Percentiles rank a stretch among this genome's conserved stretches.
Conservation (phyloP, 2,329 filamentous ascomycete genomes). For the Sporothrix mexicana region DNA sequence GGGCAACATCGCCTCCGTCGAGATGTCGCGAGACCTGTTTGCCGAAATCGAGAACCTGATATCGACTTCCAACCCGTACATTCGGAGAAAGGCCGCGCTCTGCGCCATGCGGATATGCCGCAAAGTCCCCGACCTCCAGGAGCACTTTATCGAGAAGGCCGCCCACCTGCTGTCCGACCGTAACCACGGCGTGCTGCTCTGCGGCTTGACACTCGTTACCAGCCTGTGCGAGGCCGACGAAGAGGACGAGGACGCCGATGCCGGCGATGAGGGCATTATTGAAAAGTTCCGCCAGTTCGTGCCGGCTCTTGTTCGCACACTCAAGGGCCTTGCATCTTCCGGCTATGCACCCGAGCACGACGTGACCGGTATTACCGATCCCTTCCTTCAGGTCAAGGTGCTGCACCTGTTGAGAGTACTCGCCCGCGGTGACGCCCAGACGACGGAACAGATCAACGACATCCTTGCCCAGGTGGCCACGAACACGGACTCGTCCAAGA, state of each 20-base stretch:
- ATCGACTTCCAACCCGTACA: conserved; percentile 96
- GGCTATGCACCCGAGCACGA: conserved; percentile 98
- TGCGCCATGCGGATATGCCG: conserved; percentile 99
- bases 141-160: conserved; percentile 96
- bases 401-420: conserved; percentile 84
- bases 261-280: conserved; percentile 84
- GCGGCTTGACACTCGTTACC: conserved; percentile 86
- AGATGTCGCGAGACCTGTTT: conserved; percentile 98
- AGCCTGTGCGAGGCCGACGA: conserved; percentile 96
- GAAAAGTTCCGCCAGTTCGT: conserved; percentile 89
- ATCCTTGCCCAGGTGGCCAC: conserved; percentile 97
- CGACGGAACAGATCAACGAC: conserved; percentile 97
- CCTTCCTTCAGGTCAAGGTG: conserved; percentile 97
- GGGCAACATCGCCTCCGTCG: conserved; percentile 95
- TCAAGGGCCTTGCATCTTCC: conserved; percentile 91
- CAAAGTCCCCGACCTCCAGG: conserved; percentile 95
- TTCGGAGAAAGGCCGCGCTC: conserved; percentile 93
- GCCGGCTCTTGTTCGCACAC: conserved; percentile 82
- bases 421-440: conserved; percentile 81
- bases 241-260: conserved; percentile 89
- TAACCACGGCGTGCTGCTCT: conserved; percentile 94
- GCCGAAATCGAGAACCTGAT: conserved; percentile 92
- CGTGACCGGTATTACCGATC: conserved; percentile 96
- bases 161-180: conserved; percentile 85
- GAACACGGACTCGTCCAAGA: conserved; percentile 97